Conservation (phyloP, 1,284 basidiomycete genomes). For the Ceratorhiza oryzae-sativae region DNA sequence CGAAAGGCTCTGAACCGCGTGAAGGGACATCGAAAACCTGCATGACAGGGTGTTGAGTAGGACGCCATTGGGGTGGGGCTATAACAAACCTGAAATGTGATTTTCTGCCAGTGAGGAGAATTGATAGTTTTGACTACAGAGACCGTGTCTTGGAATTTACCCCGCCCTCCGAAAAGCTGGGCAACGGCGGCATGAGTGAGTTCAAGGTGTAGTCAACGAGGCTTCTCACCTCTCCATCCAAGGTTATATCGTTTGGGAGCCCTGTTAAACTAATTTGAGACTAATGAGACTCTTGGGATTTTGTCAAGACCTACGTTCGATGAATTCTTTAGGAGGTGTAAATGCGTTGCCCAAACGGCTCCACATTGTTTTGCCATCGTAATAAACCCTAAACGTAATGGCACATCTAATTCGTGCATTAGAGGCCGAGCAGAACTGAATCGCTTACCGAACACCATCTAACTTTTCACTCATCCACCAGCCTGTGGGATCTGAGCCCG, state of each 20-base stretch:
- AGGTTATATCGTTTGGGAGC: slow-evolving; percentile 63
- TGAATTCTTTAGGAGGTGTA: slow-evolving; percentile 65
- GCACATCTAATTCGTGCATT: not conserved
- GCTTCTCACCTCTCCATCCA: slow-evolving; percentile 61
- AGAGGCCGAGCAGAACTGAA: not conserved
- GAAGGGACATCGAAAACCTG: slow-evolving; percentile 74
- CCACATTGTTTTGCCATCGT: slow-evolving; percentile 64
- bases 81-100: slow-evolving; percentile 62
- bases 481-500: slow-evolving; percentile 63
- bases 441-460: slow-evolving; percentile 61
- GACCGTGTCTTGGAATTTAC: slow-evolving; percentile 64
- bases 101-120: slow-evolving; percentile 65
- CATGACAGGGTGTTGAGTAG: not conserved
- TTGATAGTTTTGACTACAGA: slow-evolving; percentile 58
- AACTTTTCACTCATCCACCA: slow-evolving; percentile 76
- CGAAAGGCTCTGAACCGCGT: slow-evolving; percentile 59
- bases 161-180: slow-evolving; percentile 64
- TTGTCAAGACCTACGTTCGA: slow-evolving; percentile 57
- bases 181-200: slow-evolving; percentile 24
- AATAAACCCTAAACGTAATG: slow-evolving; percentile 57
- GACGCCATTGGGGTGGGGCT: not conserved
- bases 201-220: slow-evolving; percentile 44
- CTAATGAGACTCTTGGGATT: not conserved
- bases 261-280: slow-evolving; percentile 51
- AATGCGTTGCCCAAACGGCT: slow-evolving; percentile 68